Percentiles rank a stretch among this genome's conserved stretches.
Conservation (phyloP, 371 early-diverging fungal species). For the Blyttiomyces sp. region DNA sequence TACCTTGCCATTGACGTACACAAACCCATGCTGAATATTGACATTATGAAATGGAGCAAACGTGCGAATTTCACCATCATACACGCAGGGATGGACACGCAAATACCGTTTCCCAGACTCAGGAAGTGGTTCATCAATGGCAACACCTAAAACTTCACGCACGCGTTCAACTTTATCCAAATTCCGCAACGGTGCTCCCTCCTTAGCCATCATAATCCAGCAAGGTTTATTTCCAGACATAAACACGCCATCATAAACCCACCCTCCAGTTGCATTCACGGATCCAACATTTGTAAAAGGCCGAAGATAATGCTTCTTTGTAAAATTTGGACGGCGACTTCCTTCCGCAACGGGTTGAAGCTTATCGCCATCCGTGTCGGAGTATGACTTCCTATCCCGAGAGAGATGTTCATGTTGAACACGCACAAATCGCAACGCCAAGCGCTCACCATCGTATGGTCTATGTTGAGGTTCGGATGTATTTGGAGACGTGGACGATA, state of each 20-base stretch:
- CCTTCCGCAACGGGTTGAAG: slow-evolving; percentile 23
- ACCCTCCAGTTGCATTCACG: slow-evolving; percentile 2
- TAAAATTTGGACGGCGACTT: slow-evolving; percentile 19
- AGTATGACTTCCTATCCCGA: slow-evolving; percentile 40
- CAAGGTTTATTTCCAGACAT: slow-evolving; percentile 78
- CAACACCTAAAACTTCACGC: slow-evolving; percentile 2
- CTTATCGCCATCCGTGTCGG: slow-evolving; percentile 44
- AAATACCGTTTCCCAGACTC: slow-evolving; percentile 54
- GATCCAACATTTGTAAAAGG: slow-evolving; percentile 33
- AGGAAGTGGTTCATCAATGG: slow-evolving; percentile 16
- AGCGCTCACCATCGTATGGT: slow-evolving; percentile 43
- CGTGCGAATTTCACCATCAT: slow-evolving; percentile 60
- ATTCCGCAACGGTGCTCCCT: slow-evolving; percentile 16
- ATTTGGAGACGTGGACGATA: too few relatives aligned
- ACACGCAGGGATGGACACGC: slow-evolving; percentile 77
- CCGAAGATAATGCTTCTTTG: slow-evolving; percentile 32
- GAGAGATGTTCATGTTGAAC: slow-evolving; percentile 68
- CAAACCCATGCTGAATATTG: slow-evolving; percentile 78
- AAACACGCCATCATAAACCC: slow-evolving; percentile 75
- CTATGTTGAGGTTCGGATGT: too few relatives aligned
- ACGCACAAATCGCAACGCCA: slow-evolving; percentile 70
- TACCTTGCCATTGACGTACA: slow-evolving; percentile 47
- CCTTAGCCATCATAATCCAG: slow-evolving; percentile 71
- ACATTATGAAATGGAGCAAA: slow-evolving; percentile 84
- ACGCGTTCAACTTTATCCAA: slow-evolving; percentile 26